Evolutionary conservation across 225 moss, liverwort and hornwort genomes (phyloP), one percentile per base, ranked within the genome.

Genomic region (Neckera pumila): DNA sequence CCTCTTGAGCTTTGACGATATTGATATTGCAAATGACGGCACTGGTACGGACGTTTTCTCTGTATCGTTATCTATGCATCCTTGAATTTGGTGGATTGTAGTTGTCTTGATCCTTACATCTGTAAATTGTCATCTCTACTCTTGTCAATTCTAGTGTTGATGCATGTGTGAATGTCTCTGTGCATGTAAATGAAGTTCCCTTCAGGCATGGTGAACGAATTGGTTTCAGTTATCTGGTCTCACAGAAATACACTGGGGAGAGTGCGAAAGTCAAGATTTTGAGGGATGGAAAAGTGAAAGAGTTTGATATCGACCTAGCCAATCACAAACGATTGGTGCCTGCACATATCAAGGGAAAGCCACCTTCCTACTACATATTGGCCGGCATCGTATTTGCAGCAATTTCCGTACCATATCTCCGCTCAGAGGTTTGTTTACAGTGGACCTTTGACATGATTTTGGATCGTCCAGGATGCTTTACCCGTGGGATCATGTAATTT

Each of bases 121-220:
- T 47, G 63, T 64, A 40, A 42, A 40, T 49, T 47, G 87, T 64
- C 38, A 11, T 86, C 61, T 78, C 57, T 85, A 80, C 54, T 34
- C 16, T 66, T 86, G 36, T 57, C 53, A 79, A 61, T 88, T 79
- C 82, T 87, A 89, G 82, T 85, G 87, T 87, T 94, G 87, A 94
- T 94, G 85, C 83, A 84, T 88, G 63, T 93, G 86, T 91, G 77
- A 89, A 84, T 93, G 86, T 94, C 73, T 86, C 64, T 90, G 90
- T 93, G 94, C 92, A 90, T 92, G 87, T 90, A 81, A 88, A 84
- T 95, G 93, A 95, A 99, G 99, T 99, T 91, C 99, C 99, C 75
- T 99, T 97, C 93, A 97, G 97, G 95, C 99, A 97, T 89, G 99
- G 98, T 85, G 98, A 99, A 92, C 96, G 98, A 83, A 99, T 99